phyloP scores from a whole-genome alignment of 2,329 filamentous ascomycete genomes.

The Ascochyta koolunga region DNA sequence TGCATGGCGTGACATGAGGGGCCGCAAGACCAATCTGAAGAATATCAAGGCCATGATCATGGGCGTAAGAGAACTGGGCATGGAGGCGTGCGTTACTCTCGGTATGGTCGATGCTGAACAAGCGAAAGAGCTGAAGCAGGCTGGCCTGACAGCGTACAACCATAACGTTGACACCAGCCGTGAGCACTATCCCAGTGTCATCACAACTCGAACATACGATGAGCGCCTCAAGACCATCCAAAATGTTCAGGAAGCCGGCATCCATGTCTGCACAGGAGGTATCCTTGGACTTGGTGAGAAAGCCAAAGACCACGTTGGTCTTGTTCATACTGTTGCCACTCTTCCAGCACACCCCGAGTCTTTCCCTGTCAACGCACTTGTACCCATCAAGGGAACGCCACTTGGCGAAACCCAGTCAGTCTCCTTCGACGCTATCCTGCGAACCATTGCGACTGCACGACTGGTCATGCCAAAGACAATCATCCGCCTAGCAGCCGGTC shows the following conservation, averaged over 20 bases:
- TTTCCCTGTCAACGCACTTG: constrained; percentile 89
- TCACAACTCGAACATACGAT: constrained; percentile 85
- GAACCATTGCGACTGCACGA: constrained; percentile 83
- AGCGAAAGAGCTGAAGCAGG: constrained; percentile 80
- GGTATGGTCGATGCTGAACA: constrained; percentile 88
- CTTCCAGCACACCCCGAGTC: constrained; percentile 84
- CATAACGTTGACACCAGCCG: constrained; percentile 91
- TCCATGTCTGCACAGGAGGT: constrained; percentile 89
- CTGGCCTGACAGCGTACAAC: constrained; percentile 89
- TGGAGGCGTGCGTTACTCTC: constrained; percentile 93
- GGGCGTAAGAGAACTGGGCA: constrained; percentile 78
- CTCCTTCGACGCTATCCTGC: constrained; percentile 76
- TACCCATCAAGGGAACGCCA: constrained; percentile 89
- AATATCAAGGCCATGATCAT: constrained; percentile 87
- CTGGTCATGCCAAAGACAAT: constrained; percentile 85
- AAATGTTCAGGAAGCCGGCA: constrained; percentile 82
- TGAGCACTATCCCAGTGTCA: constrained; percentile 86
- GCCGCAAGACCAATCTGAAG: constrained; percentile 79
- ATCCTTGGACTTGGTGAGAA: constrained; percentile 86
- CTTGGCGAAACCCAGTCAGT: constrained; percentile 75
- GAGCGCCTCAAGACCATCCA: constrained; percentile 80
- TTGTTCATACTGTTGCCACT: constrained; percentile 82
- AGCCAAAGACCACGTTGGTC: constrained; percentile 77
- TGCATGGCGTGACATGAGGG: constrained; percentile 92
- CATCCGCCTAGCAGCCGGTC: constrained; percentile 82